phyloP scores from a whole-genome alignment of 2,329 filamentous ascomycete species.

The Epichloe brachyelytri region DNA sequence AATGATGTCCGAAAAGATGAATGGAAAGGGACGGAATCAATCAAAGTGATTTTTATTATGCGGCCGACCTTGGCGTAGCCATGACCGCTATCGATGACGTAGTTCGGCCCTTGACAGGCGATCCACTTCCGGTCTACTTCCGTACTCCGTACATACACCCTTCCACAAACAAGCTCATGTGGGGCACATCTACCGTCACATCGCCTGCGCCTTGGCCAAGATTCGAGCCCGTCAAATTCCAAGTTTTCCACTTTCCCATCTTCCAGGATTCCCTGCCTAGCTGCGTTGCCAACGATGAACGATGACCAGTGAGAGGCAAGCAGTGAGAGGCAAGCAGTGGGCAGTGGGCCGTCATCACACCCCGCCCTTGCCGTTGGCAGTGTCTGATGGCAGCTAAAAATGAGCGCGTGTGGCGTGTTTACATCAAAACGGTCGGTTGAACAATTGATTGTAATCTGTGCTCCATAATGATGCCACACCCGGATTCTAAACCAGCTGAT shows the following conservation, averaged over 20 bases:
- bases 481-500: neutral
- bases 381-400: no score
- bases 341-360: no score
- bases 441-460: neutral
- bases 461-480: conserved; percentile 29
- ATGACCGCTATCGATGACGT: conserved; percentile 2
- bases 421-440: no score
- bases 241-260: neutral
- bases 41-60: no score
- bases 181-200: neutral
- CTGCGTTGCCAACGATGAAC: neutral
- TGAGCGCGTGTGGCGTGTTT: no score
- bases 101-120: neutral
- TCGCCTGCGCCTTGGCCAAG: neutral
- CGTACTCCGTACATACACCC: neutral
- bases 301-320: neutral
- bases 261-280: neutral
- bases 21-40: neutral
- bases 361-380: no score
- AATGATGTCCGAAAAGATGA: neutral
- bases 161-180: conserved; percentile 3
- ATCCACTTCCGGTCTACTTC: no score
- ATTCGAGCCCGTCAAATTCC: neutral
- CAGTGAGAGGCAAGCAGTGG: no score
- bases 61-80: neutral